phyloP scores from a whole-genome alignment of 2,329 filamentous ascomycete species.

The Allantophomopsis cytisporea region DNA sequence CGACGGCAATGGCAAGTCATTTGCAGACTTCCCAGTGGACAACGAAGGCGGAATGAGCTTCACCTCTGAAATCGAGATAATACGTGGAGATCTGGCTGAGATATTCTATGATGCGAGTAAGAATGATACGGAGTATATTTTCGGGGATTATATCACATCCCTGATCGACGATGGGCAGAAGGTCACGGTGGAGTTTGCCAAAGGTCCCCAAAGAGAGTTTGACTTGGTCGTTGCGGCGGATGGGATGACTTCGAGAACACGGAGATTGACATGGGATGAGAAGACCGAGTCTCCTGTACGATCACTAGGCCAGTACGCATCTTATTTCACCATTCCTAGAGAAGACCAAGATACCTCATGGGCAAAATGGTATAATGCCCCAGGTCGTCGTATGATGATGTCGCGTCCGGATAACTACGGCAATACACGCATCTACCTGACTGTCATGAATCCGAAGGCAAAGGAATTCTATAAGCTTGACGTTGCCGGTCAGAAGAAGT shows the following conservation, averaged over 20 bases:
- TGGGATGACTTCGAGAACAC: constrained; percentile 33
- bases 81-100: constrained; percentile 25
- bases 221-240: constrained; percentile 42
- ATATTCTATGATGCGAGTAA: constrained; percentile 24
- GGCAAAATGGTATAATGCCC: constrained; percentile 22
- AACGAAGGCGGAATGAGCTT: constrained; percentile 15
- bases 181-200: constrained; percentile 25
- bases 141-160: constrained; percentile 15
- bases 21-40: constrained; percentile 25
- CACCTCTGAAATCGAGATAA: constrained; percentile 29
- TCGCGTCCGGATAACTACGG: constrained; percentile 24
- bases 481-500: constrained; percentile 22
- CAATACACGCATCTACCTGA: constrained; percentile 24
- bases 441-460: constrained; percentile 8
- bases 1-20: constrained; percentile 20
- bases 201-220: constrained; percentile 26
- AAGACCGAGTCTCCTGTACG: constrained; percentile 13
- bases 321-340: constrained; percentile 23
- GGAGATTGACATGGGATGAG: constrained; percentile 18
- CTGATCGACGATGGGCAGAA: constrained; percentile 10
- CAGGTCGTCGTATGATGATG: constrained; percentile 23
- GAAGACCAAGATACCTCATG: constrained; percentile 18
- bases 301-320: constrained; percentile 13
- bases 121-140: constrained; percentile 17
- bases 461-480: constrained; percentile 7